Percentiles rank a stretch among this genome's conserved stretches.
These are phyloP conservation scores for Mrakia hoshinonis DNA, from an alignment of 768 basidiomycete species.

Conservation along the genomic window DNA sequence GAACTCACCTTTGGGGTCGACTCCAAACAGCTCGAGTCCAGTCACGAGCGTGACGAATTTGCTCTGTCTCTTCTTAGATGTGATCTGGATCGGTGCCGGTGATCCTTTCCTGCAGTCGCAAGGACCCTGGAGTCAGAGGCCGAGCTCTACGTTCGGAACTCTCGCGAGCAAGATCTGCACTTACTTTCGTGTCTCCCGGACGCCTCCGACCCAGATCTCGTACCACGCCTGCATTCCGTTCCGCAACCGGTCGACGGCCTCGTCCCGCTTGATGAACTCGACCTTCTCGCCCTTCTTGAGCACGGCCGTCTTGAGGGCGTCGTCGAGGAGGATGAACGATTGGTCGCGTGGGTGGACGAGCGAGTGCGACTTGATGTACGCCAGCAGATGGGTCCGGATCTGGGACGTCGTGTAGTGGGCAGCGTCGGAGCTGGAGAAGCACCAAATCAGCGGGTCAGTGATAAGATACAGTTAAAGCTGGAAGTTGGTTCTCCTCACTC, in stretches of 20 bases:
- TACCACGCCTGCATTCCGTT: constrained; percentile 49
- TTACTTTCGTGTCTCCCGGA: constrained; percentile 55
- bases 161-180: constrained; percentile 32
- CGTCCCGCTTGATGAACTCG: constrained; percentile 47
- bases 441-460: not conserved
- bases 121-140: not conserved
- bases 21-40: constrained; percentile 67
- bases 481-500: constrained; percentile 56
- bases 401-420: constrained; percentile 49
- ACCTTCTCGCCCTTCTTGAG: constrained; percentile 41
- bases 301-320: constrained; percentile 30
- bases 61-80: constrained; percentile 65
- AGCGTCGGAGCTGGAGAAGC: constrained; percentile 43
- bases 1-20: constrained; percentile 57
- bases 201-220: constrained; percentile 50
- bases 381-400: constrained; percentile 52
- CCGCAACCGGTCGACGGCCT: constrained; percentile 50
- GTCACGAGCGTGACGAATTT: constrained; percentile 68
- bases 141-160: not conserved
- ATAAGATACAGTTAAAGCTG: too few species aligned
- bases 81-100: constrained; percentile 60
- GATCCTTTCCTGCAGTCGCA: constrained; percentile 59
- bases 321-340: constrained; percentile 62
- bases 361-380: constrained; percentile 54
- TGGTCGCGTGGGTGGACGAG: constrained; percentile 61